These are phyloP conservation scores for Naganishia friedmannii DNA, from an alignment of 768 basidiomycete species.

Conservation along the genomic window DNA sequence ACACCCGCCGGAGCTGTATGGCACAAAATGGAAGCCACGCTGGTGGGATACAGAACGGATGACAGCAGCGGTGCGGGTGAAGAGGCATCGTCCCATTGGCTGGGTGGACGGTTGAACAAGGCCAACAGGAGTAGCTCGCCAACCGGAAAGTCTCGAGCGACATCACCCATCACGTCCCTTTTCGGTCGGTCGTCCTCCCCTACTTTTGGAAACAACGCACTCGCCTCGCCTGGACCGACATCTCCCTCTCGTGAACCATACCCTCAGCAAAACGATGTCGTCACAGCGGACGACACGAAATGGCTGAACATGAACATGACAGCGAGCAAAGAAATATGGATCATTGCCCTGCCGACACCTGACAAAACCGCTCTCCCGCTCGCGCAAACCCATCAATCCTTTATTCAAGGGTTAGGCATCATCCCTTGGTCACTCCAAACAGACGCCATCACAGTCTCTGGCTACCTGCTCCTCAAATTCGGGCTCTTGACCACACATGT, in stretches of 20 bases:
- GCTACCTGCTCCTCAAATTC: constrained; percentile 18
- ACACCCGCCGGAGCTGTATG: constrained; percentile 28
- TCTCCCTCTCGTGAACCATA: background rate
- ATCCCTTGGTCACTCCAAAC: constrained; percentile 30
- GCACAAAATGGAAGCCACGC: constrained; percentile 31
- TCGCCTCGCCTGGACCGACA: constrained; percentile 1
- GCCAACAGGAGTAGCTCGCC: constrained; percentile 13
- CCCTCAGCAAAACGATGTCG: background rate
- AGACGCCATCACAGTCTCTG: constrained; percentile 32
- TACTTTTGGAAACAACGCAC: background rate
- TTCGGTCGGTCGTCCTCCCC: constrained; percentile 19
- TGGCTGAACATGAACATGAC: constrained; percentile 28
- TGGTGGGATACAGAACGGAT: constrained; percentile 6
- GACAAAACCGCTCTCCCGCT: constrained; percentile 23
- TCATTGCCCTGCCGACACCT: constrained; percentile 27
- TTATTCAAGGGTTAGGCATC: constrained; percentile 28
- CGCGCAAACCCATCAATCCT: constrained; percentile 10
- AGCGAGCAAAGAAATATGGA: constrained; percentile 32
- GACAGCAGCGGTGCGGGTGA: background rate
- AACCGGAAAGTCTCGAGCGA: constrained; percentile 7
- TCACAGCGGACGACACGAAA: background rate
- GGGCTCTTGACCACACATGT: constrained; percentile 19
- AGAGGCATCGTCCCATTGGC: background rate
- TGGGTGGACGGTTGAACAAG: constrained; percentile 14
- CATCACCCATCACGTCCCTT: constrained; percentile 14